Evolutionary conservation across 2,329 filamentous ascomycete species (phyloP).

Genomic region (Truncatella angustata): DNA sequence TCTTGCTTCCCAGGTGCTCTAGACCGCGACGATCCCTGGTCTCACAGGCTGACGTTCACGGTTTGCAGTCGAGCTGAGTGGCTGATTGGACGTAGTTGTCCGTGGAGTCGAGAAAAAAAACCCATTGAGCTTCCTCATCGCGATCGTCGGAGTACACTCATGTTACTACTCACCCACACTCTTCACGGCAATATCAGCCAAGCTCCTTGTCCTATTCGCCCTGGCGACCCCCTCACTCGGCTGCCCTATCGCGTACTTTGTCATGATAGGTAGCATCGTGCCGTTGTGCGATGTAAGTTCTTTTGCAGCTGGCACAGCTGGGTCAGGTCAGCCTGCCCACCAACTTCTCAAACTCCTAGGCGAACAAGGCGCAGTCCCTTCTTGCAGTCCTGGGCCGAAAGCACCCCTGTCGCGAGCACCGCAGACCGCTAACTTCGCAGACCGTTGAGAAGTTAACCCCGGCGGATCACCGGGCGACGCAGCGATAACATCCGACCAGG

Average conservation of each 20-base stretch:
- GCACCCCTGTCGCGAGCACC: background rate
- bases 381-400: background rate
- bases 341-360: background rate
- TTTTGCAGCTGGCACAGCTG: slow-evolving; percentile 3
- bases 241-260: background rate
- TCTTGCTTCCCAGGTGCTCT: slow-evolving; percentile 8
- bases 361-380: background rate
- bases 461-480: slow-evolving; percentile 6
- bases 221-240: slow-evolving; percentile 3
- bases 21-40: slow-evolving; percentile 1
- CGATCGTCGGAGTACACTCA: slow-evolving; percentile 2
- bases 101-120: background rate
- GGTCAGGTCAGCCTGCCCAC: slow-evolving; percentile 10
- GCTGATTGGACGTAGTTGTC: background rate
- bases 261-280: slow-evolving; percentile 7
- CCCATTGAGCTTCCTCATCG: slow-evolving; percentile 6
- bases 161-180: slow-evolving; percentile 1
- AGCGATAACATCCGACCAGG: slow-evolving; percentile 9
- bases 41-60: slow-evolving; percentile 3
- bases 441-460: slow-evolving; percentile 1
- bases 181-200: background rate
- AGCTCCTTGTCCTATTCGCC: slow-evolving; percentile 1
- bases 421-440: background rate
- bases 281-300: background rate
- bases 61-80: slow-evolving; percentile 2